Evolutionary conservation across 164 flowering plant genomes (phyloP).

Genomic region (Vitis vinifera): ASM3070453v1 NC_081812.1:4385501-4386000

Average conservation of each 20-base stretch:
- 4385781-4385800: constrained; percentile 80
- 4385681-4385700: constrained; percentile 93
- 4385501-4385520: constrained; percentile 25
- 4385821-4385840: too few species aligned
- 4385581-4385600: constrained; percentile 58
- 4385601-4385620: constrained; percentile 32
- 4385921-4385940: too few species aligned
- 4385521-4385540: constrained; percentile 23
- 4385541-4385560: constrained; percentile 48
- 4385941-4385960: too few species aligned
- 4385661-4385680: constrained; percentile 66
- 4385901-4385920: too few species aligned
- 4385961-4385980: too few species aligned
- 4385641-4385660: constrained; percentile 72
- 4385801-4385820: background rate
- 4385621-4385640: constrained; percentile 86
- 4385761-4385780: constrained; percentile 58
- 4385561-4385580: constrained; percentile 43
- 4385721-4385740: constrained; percentile 91
- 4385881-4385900: too few species aligned
- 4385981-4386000: too few species aligned
- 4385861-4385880: too few species aligned
- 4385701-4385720: constrained; percentile 91
- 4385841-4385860: too few species aligned
- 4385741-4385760: constrained; percentile 78